Evolutionary conservation across 148 eudicot genomes (phyloP), one percentile per base, ranked within the genome.

Genomic region (Rhododendron mucronatum): DNA sequence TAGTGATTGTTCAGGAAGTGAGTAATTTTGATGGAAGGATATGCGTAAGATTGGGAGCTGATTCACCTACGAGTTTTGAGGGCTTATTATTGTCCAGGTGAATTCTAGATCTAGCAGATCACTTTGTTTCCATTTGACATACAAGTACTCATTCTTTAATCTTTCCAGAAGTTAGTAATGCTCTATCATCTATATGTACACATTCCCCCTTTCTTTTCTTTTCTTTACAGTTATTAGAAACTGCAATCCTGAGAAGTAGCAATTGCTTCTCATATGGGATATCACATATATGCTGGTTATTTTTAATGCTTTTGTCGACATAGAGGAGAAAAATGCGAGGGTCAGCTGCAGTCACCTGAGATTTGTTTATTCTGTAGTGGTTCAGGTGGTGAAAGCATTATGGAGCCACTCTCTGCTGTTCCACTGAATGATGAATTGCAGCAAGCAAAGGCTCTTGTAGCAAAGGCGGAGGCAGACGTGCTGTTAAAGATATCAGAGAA

Each of bases 391-490:
- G 99, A 95, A 88, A 97, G 91, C 87, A 87, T 93, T 86, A 67
- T 97, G 44, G 99, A 97, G 88, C 99, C 99, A 55, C 91, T 97
- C 44, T 92, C 98, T 88, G 98, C 98, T 85, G 94, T 97, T 85
- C 96, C 96, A 55, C 82, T 97, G 59, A 97, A 97, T 92, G 99
- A 97, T 89, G 98, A 94, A 71, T 89, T 97, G 91, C 92, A 92
- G 84, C 93, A 91, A 91, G 99, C 99, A 82, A 95, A 90, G 86
- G 91, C 90, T 75, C 90, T 91, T 57, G 94, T 93, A 41, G 90
- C 92, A 18, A 92, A 93, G 88, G 98, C 99, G 37, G 99, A 97
- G 90, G 89, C 90, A 48, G 98, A 94, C 87, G 95, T 97, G 90
- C 96, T 97, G 85, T 89, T 92, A 45, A 91, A 93, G 87, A 91